Conservation (phyloP, 257 asterid species). For the Datura wrightii region DNA sequence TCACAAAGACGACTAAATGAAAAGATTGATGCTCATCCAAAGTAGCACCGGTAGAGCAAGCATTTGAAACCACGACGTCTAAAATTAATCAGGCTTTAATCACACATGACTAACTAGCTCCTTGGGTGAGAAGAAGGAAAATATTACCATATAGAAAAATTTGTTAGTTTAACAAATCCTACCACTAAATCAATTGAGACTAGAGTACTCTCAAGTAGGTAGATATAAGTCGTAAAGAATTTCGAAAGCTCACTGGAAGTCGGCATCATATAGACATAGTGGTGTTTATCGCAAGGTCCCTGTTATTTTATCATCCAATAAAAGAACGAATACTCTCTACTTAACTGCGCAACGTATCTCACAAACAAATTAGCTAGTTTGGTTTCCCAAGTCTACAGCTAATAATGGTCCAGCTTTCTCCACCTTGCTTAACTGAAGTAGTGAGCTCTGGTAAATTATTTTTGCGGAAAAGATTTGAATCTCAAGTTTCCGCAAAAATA, state of each 20-base stretch:
- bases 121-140: neutral
- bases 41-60: neutral
- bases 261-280: neutral
- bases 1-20: neutral
- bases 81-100: constrained; percentile 1
- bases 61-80: neutral
- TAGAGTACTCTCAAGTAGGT: neutral
- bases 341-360: neutral
- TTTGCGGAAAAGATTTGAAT: neutral
- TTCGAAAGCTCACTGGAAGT: neutral
- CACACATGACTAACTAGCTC: neutral
- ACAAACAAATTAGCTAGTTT: neutral
- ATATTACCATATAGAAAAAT: neutral
- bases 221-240: neutral
- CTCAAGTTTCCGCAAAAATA: neutral
- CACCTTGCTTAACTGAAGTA: constrained; percentile 26
- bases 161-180: constrained; percentile 19
- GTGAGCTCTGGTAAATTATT: neutral
- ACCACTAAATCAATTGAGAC: neutral
- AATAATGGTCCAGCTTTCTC: neutral
- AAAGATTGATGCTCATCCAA: neutral
- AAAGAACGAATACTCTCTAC: neutral
- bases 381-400: neutral
- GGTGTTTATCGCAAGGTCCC: neutral
- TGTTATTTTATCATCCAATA: neutral